These are phyloP conservation scores for Amphirosellinia nigrospora DNA, from an alignment of 495 filamentous ascomycete species.

Conservation along the genomic window DNA sequence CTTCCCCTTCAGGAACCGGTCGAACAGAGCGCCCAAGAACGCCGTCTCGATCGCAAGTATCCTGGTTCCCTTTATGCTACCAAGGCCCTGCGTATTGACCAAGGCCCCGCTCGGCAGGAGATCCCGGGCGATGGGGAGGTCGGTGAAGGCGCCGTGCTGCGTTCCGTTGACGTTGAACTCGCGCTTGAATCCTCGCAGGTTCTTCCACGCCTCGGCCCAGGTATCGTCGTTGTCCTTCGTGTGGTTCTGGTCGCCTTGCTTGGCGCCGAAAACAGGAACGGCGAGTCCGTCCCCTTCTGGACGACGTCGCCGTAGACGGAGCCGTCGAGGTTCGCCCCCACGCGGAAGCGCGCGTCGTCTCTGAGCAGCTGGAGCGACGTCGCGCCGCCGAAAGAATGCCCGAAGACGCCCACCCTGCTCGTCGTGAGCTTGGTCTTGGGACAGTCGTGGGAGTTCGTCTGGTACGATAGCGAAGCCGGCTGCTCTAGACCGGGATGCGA, in stretches of 20 bases:
- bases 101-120: slow-evolving; percentile 11
- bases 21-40: slow-evolving; percentile 20
- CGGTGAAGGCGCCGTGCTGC: slow-evolving; percentile 24
- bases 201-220: slow-evolving; percentile 22
- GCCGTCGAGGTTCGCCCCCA: slow-evolving; percentile 58
- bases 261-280: slow-evolving; percentile 27
- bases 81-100: neutral
- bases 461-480: neutral
- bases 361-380: slow-evolving; percentile 50
- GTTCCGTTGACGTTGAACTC: slow-evolving; percentile 29
- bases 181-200: slow-evolving; percentile 27
- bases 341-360: slow-evolving; percentile 48
- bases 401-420: slow-evolving; percentile 48
- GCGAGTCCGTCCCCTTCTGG: slow-evolving; percentile 26
- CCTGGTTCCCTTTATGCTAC: slow-evolving; percentile 26
- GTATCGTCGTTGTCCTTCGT: slow-evolving; percentile 13
- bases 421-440: slow-evolving; percentile 18
- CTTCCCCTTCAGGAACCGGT: slow-evolving; percentile 25
- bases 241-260: neutral
- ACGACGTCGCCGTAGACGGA: slow-evolving; percentile 36
- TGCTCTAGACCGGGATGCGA: slow-evolving; percentile 9
- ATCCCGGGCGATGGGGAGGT: slow-evolving; percentile 22
- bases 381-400: slow-evolving; percentile 64
- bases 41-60: slow-evolving; percentile 26
- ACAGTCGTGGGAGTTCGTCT: neutral